Conservation (phyloP, 371 early-diverging fungal genomes). For the Entomophthora muscae region DNA sequence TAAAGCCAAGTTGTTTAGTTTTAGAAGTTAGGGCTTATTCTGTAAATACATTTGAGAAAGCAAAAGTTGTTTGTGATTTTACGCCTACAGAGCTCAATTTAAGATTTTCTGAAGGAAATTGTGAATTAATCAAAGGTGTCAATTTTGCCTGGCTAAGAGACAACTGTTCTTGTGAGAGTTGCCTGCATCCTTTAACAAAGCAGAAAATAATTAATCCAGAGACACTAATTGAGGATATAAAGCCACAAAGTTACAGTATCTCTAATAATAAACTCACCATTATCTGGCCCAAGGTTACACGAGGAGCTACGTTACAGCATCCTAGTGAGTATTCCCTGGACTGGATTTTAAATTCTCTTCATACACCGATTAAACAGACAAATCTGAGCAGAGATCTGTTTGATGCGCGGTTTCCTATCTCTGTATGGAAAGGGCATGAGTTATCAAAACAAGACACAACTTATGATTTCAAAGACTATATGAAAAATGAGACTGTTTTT, state of each 20-base stretch:
- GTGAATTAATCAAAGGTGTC: too few species aligned
- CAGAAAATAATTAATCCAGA: constrained; percentile 68
- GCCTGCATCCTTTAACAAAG: constrained; percentile 49
- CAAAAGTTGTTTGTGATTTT: too few species aligned
- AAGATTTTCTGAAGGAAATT: too few species aligned
- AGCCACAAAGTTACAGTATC: constrained; percentile 14
- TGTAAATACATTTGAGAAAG: too few species aligned
- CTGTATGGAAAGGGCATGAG: constrained; percentile 25
- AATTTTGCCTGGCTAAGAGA: constrained; percentile 62
- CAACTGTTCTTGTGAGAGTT: constrained; percentile 53
- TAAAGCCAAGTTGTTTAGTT: too few species aligned
- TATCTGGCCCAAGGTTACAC: constrained; percentile 22
- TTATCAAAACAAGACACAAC: constrained; percentile 25
- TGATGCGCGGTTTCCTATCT: constrained; percentile 21
- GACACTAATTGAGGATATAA: constrained; percentile 44
- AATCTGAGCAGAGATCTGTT: constrained; percentile 9
- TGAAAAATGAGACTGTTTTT: constrained; percentile 35
- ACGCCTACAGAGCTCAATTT: too few species aligned
- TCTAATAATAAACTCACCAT: constrained; percentile 18
- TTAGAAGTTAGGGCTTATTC: too few species aligned
- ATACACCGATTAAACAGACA: constrained; percentile 14
- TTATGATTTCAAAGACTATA: constrained; percentile 39
- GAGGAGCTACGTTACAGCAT: constrained; percentile 22
- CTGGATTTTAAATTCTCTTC: constrained; percentile 14
- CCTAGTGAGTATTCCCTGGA: constrained; percentile 22